Conservation (phyloP, 192 early-diverging fungal genomes). For the Radiomyces spectabilis region DNA sequence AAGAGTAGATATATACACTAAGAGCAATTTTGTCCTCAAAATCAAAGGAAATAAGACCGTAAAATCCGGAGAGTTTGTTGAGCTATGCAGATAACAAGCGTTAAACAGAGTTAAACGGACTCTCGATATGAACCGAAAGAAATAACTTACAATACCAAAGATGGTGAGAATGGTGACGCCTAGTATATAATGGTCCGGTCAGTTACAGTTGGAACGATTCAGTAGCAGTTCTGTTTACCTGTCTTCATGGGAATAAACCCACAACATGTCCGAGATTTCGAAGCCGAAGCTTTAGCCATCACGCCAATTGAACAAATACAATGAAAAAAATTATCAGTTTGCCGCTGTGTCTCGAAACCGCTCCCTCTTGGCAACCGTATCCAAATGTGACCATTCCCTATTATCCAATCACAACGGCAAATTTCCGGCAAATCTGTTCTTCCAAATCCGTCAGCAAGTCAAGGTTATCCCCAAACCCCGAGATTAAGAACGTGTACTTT, state of each 20-base stretch:
- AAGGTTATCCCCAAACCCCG: no score
- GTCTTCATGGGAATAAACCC: conserved; percentile 1
- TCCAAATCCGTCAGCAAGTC: no score
- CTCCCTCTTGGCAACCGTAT: no score
- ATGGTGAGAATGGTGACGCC: not conserved
- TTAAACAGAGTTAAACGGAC: not conserved
- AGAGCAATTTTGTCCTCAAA: conserved; percentile 15
- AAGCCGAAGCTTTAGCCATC: no score
- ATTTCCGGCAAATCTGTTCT: no score
- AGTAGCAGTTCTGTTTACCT: not conserved
- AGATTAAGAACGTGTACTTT: no score
- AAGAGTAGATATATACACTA: conserved; percentile 17
- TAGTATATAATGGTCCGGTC: not conserved
- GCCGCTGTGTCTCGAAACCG: no score
- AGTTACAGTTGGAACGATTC: not conserved
- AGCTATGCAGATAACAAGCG: conserved; percentile 5
- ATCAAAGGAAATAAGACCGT: conserved; percentile 24
- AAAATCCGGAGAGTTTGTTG: conserved; percentile 31
- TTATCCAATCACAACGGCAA: no score
- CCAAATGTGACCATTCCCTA: no score
- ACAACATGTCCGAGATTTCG: not conserved
- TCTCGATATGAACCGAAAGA: not conserved
- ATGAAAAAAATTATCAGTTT: no score
- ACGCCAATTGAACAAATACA: no score
- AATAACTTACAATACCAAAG: conserved; percentile 5